Base-by-base conservation (phyloP, 2,329 filamentous ascomycete species). In the Zymoseptoria brevis region DNA sequence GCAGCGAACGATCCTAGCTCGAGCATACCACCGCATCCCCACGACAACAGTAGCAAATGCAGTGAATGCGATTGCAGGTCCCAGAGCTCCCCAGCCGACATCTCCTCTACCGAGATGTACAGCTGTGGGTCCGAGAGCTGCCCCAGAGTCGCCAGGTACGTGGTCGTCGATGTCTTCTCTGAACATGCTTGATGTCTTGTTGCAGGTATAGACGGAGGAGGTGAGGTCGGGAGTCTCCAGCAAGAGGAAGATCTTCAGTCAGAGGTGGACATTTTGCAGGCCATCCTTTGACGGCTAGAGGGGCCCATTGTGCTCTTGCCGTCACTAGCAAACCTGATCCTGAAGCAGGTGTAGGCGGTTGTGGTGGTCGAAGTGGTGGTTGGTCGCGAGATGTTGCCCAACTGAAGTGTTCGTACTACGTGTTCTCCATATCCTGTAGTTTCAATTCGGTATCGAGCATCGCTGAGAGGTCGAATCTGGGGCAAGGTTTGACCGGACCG, bases 11-110 rank as follows among this genome's bases (percentile, higher is more conserved):
- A 75, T 60, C 29, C 64, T 64, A 21, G 63, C 62, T 26, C 74
- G 65, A 11, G 73, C 72, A 56, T 72, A 73, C 57, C 72, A 73
- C 62, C 74, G 64, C 48, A 70, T 50, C 2, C 54, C 61, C 13
- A 76, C 74, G 16, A 73, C 64, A 2, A 65, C 21, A 2, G 68
- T 71, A 3, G 73, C 68, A 7, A 74, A 52, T 4, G 61, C 51
- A 11, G 69, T 67, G 50, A 68, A 66, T 4, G 67, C 69, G 16
- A 74, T 66, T 8, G 70, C 67, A 7, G 70, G 72, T 3, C 66
- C 66, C 4, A 74, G 65, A 1, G 71, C 69, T 24, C 67, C 59
- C 65, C 67, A 68, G 1, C 70, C 69, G 30, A 72, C 64, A 55
- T 72, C 66, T 8, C 65, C 53, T 4, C 63, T 60, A 3, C 60